Base-by-base conservation (phyloP, 1,139 yeast species). In the Blastobotrys capitulatus region DNA sequence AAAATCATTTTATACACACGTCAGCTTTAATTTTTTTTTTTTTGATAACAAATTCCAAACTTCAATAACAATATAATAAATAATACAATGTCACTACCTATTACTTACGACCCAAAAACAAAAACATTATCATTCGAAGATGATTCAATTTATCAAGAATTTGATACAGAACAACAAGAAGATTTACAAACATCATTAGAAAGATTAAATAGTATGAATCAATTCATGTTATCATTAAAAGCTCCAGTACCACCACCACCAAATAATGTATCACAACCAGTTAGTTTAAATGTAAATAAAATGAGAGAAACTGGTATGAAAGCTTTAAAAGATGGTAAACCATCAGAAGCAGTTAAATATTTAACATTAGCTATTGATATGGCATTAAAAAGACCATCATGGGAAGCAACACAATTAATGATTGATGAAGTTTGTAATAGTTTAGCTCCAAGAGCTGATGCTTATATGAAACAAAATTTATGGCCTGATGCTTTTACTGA, bases 401-500 rank as follows among this genome's bases (percentile, higher is more conserved):
- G 90, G 77, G 98, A 92, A 65, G 75, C 90, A 10, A 86, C 89
- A 60, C 89, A 80, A 57, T 77, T 83, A 39, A 84, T 90, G 36
- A 69, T 89, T 50, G 90, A 85, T 60, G 97, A 92, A 64, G 70
- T 86, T 50, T 76, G 83, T 44, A 74, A 79, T 60, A 77, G 88
- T 62, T 69, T 90, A 51, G 83, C 82, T 72, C 84, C 88, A 50
- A 77, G 97, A 56, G 82, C 95, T 20, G 97, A 90, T 61, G 86
- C 95, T 0, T 78, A 83, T 60, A 73, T 89, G 64, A 77, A 83
- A 60, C 72, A 77, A 51, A 76, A 79, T 48, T 72, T 80, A 52
- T 86, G 79, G 71, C 68, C 84, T 42, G 83, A 82, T 47, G 97
- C 96, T 0, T 79, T 73, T 62, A 83, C 84, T 53, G 97, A 90